These are phyloP conservation scores for Adansonia madagascariensis DNA, from an alignment of 441 rosid species.

Conservation along the genomic window DNA sequence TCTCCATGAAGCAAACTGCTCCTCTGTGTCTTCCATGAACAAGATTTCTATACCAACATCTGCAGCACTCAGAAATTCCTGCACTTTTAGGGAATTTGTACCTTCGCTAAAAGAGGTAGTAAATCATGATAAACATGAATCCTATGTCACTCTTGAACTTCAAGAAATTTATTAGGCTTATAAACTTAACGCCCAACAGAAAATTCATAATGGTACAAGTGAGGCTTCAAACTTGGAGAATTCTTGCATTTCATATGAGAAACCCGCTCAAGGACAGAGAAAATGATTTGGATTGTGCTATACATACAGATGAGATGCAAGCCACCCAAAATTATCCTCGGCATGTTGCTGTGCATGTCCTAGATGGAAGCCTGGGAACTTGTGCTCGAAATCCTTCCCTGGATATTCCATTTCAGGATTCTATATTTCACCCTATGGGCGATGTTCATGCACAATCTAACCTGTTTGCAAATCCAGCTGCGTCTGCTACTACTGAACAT, in stretches of 20 bases:
- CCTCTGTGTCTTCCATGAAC: constrained; percentile 56
- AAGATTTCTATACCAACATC: constrained; percentile 39
- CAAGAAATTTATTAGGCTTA: constrained; percentile 42
- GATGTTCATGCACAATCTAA: constrained; percentile 50
- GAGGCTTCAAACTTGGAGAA: constrained; percentile 50
- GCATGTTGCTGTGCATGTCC: constrained; percentile 63
- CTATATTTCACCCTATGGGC: constrained; percentile 55
- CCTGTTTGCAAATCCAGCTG: constrained; percentile 53
- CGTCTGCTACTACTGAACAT: constrained; percentile 59
- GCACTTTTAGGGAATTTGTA: constrained; percentile 59
- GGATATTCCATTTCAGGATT: constrained; percentile 55
- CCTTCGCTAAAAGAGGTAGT: constrained; percentile 54
- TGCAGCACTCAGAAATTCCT: constrained; percentile 41
- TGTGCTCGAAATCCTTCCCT: constrained; percentile 50
- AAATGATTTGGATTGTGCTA: constrained; percentile 36
- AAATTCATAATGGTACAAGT: constrained; percentile 48
- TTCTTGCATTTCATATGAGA: constrained; percentile 42
- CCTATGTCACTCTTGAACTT: constrained; percentile 38
- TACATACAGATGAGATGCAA: constrained; percentile 50
- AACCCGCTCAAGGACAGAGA: constrained; percentile 41
- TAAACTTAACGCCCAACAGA: constrained; percentile 47
- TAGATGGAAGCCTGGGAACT: constrained; percentile 59
- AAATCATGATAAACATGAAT: constrained; percentile 37
- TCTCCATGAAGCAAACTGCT: constrained; percentile 57
- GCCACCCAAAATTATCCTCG: constrained; percentile 63